These are phyloP conservation scores for Geosiphon pyriformis DNA, from an alignment of 192 early-diverging fungal species.

Conservation along the genomic window DNA sequence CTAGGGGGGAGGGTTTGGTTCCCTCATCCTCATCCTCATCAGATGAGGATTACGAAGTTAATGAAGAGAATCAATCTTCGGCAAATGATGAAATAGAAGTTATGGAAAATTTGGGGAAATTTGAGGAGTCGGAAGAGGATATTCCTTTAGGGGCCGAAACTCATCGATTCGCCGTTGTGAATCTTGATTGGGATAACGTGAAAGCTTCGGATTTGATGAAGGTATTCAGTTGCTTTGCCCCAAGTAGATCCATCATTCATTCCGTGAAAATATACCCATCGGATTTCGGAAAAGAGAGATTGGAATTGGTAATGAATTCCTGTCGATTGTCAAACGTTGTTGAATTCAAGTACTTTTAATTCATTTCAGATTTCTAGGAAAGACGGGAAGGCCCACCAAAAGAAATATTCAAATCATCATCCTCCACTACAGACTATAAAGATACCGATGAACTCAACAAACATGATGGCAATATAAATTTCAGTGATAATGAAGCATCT, in stretches of 20 bases:
- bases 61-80: constrained; percentile 27
- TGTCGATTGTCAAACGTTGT: neutral
- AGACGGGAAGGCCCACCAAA: constrained; percentile 69
- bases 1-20: constrained; percentile 74
- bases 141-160: constrained; percentile 59
- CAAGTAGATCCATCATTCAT: constrained; percentile 59
- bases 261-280: constrained; percentile 84
- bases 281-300: constrained; percentile 78
- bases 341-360: neutral
- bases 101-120: constrained; percentile 35
- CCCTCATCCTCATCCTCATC: constrained; percentile 37
- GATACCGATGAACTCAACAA: constrained; percentile 43
- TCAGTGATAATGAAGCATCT: constrained; percentile 48
- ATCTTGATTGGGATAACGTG: constrained; percentile 95
- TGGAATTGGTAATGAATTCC: constrained; percentile 32
- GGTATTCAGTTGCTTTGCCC: constrained; percentile 81
- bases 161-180: constrained; percentile 76
- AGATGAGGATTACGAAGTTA: constrained; percentile 40
- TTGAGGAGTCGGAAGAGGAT: constrained; percentile 43
- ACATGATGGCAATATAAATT: constrained; percentile 39
- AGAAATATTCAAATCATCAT: constrained; percentile 55
- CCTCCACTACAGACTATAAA: constrained; percentile 23
- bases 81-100: constrained; percentile 36
- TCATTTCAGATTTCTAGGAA: constrained; percentile 36
- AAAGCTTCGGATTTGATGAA: constrained; percentile 82